phyloP scores from a whole-genome alignment of 2,329 filamentous ascomycete genomes.

The Plenodomus biglobosus region DNA sequence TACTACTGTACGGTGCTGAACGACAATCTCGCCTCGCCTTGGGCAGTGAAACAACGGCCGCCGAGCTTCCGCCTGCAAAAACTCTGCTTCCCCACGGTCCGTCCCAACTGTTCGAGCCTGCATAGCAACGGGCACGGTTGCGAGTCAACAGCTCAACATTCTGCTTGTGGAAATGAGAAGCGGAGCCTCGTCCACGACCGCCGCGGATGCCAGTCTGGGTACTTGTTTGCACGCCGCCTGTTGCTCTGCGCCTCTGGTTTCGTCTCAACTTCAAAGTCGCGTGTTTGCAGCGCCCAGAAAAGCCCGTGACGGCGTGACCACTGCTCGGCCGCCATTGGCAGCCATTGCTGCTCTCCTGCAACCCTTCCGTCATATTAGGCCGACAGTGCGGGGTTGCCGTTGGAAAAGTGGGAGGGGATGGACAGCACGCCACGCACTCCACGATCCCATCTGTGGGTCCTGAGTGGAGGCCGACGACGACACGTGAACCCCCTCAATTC shows the following conservation, averaged over 20 bases:
- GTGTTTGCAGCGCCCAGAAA: too few species aligned
- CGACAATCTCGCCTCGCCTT: constrained; percentile 1
- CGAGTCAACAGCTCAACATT: constrained; percentile 33
- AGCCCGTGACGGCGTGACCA: too few species aligned
- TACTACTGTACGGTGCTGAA: background rate
- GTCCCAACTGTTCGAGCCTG: constrained; percentile 3
- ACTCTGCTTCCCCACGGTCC: constrained; percentile 5
- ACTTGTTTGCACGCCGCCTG: constrained; percentile 2
- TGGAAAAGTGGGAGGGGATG: constrained; percentile 7
- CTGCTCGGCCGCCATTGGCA: too few species aligned
- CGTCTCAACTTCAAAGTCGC: too few species aligned
- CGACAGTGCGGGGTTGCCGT: constrained; percentile 23
- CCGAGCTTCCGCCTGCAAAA: constrained; percentile 6
- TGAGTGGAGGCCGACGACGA: constrained; percentile 11
- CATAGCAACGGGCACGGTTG: constrained; percentile 18
- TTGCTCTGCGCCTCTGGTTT: constrained; percentile 1
- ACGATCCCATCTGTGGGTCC: constrained; percentile 11
- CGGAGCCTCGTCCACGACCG: constrained; percentile 20
- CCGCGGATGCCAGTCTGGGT: constrained; percentile 1
- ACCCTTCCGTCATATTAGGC: constrained; percentile 18
- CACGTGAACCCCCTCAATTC: constrained; percentile 7
- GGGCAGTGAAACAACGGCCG: background rate
- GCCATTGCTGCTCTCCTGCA: constrained; percentile 19
- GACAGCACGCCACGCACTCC: constrained; percentile 15
- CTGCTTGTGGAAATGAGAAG: constrained; percentile 23